Conservation (phyloP, 129 eudicot genomes). For the Sambucus nigra region DNA sequence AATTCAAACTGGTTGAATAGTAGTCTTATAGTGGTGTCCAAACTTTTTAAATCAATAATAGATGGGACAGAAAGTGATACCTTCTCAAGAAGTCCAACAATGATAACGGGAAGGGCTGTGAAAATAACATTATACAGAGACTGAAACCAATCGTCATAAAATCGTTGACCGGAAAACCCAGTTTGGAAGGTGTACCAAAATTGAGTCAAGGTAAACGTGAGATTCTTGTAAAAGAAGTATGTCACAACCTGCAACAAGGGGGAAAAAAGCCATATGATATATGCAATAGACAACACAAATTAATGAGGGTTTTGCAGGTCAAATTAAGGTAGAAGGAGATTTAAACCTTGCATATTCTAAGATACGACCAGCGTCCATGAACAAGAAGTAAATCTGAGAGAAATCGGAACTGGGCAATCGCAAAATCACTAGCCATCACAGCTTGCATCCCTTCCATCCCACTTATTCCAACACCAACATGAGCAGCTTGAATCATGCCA, state of each 20-base stretch:
- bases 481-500: slow-evolving; percentile 99
- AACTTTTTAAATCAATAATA: not conserved
- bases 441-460: slow-evolving; percentile 99
- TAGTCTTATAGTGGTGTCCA: not conserved
- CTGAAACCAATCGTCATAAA: slow-evolving; percentile 97
- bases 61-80: slow-evolving; percentile 18
- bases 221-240: slow-evolving; percentile 93
- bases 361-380: slow-evolving; percentile 97
- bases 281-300: not conserved
- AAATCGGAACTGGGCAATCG: slow-evolving; percentile 94
- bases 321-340: slow-evolving; percentile 3
- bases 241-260: slow-evolving; percentile 62
- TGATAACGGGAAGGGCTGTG: slow-evolving; percentile 88
- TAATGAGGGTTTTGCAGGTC: not conserved
- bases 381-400: slow-evolving; percentile 89
- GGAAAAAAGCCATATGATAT: not conserved
- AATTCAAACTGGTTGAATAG: too few species aligned
- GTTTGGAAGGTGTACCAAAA: slow-evolving; percentile 94
- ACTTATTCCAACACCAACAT: slow-evolving; percentile 98
- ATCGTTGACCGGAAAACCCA: slow-evolving; percentile 96
- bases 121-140: slow-evolving; percentile 90
- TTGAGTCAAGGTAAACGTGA: slow-evolving; percentile 86
- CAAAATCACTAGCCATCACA: slow-evolving; percentile 98
- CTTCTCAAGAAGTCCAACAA: slow-evolving; percentile 90
- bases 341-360: slow-evolving; percentile 87